A percentile compares a stretch with the other conserved stretches of the same genome.
Evolutionary conservation across 495 filamentous ascomycete species (phyloP).

Genomic region (Xylaria venustula): DNA sequence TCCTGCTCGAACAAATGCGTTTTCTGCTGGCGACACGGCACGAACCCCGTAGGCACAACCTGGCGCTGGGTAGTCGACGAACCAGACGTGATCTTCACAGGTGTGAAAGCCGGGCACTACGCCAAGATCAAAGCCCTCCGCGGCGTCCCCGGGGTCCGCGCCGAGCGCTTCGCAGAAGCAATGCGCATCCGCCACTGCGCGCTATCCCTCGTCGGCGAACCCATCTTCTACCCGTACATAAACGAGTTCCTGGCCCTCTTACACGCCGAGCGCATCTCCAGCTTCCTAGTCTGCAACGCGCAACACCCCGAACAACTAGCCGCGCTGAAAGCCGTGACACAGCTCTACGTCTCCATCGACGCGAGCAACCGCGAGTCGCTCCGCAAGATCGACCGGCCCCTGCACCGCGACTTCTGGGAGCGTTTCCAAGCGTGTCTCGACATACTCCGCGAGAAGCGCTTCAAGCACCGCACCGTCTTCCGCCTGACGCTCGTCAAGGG

Average conservation of each 20-base stretch:
- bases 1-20: slow-evolving; percentile 98
- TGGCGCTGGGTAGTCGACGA: slow-evolving; percentile 96
- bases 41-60: slow-evolving; percentile 91
- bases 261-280: slow-evolving; percentile 82
- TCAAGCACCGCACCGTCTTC: slow-evolving; percentile 88
- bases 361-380: slow-evolving; percentile 87
- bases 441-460: slow-evolving; percentile 78
- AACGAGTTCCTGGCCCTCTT: slow-evolving; percentile 83
- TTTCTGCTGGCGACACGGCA: slow-evolving; percentile 98
- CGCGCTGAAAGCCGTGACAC: slow-evolving; percentile 76
- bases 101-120: slow-evolving; percentile 89
- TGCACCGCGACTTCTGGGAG: slow-evolving; percentile 97
- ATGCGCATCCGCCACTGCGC: slow-evolving; percentile 93
- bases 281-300: slow-evolving; percentile 96
- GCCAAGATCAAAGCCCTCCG: slow-evolving; percentile 96
- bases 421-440: slow-evolving; percentile 87
- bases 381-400: slow-evolving; percentile 81
- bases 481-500: slow-evolving; percentile 89
- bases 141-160: slow-evolving; percentile 86
- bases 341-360: slow-evolving; percentile 94
- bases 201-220: slow-evolving; percentile 86
- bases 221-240: slow-evolving; percentile 97
- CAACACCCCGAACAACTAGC: slow-evolving; percentile 92
- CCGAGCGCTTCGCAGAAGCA: slow-evolving; percentile 87
- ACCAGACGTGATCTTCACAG: slow-evolving; percentile 82